phyloP scores from a whole-genome alignment of 768 basidiomycete genomes.

The Omphalotus guepiniiformis region DNA sequence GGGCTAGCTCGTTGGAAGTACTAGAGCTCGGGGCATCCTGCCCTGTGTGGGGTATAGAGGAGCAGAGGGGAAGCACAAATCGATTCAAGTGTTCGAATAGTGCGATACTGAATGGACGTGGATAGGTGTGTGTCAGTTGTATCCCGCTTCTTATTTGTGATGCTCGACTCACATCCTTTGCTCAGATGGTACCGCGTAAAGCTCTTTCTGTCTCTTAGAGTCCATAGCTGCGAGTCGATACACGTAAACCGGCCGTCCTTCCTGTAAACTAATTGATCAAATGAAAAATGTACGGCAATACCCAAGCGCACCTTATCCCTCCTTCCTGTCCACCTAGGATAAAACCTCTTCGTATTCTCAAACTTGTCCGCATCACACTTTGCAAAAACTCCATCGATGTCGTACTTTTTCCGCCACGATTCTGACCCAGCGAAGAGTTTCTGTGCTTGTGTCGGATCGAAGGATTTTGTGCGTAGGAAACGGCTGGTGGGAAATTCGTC shows the following conservation, averaged over 20 bases:
- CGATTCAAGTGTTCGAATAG: constrained; percentile 65
- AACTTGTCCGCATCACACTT: constrained; percentile 58
- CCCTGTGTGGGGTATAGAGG: constrained; percentile 49
- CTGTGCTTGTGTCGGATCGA: constrained; percentile 58
- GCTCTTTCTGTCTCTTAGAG: constrained; percentile 54
- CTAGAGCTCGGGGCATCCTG: too few species aligned
- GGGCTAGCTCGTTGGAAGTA: too few species aligned
- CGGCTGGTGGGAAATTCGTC: constrained; percentile 42
- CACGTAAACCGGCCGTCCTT: constrained; percentile 66
- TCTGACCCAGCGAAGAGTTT: constrained; percentile 67
- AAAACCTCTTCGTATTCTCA: constrained; percentile 54
- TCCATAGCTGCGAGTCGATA: constrained; percentile 64
- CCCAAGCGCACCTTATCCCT: too few species aligned
- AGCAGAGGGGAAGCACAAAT: constrained; percentile 63
- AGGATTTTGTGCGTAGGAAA: constrained; percentile 77
- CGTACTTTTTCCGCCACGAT: constrained; percentile 60
- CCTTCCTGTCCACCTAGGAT: constrained; percentile 79
- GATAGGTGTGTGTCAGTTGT: neutral
- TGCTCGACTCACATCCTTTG: constrained; percentile 64
- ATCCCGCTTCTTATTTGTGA: neutral
- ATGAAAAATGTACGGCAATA: too few species aligned
- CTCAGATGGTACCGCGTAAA: constrained; percentile 48
- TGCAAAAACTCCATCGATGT: constrained; percentile 60
- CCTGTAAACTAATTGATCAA: too few species aligned
- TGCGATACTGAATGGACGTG: constrained; percentile 16